Evolutionary conservation across 2,329 filamentous ascomycete genomes (phyloP).

Genomic region (Pseudopithomyces maydicus): DNA sequence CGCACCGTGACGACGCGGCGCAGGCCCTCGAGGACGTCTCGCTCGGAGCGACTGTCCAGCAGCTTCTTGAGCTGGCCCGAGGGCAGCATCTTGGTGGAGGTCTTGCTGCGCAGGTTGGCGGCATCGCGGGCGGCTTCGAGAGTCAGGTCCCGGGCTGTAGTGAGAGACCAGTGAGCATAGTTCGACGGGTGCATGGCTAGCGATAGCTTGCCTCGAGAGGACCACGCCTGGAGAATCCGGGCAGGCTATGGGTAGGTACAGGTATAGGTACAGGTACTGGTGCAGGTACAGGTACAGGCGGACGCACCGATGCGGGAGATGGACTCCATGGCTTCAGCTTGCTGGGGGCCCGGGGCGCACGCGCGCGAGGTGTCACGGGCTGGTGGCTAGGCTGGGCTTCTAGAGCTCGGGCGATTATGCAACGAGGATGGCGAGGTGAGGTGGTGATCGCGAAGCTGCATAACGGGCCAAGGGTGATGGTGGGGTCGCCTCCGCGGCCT

Average conservation of each 20-base stretch:
- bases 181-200: slow-evolving; percentile 42
- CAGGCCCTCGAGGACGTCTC: slow-evolving; percentile 90
- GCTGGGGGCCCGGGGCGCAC: slow-evolving; percentile 7
- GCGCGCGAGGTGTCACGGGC: slow-evolving; percentile 19
- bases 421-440: slow-evolving; percentile 22
- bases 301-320: slow-evolving; percentile 86
- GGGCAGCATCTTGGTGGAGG: slow-evolving; percentile 69
- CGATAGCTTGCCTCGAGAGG: slow-evolving; percentile 1
- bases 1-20: slow-evolving; percentile 84
- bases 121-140: slow-evolving; percentile 95
- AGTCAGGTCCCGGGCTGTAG: slow-evolving; percentile 88
- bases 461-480: background rate
- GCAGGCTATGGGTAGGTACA: slow-evolving; percentile 5
- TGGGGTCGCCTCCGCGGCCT: too few relatives aligned
- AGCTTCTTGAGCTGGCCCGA: slow-evolving; percentile 91
- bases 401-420: slow-evolving; percentile 32
- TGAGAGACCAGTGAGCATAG: slow-evolving; percentile 47
- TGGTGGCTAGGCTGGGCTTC: slow-evolving; percentile 11
- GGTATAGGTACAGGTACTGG: slow-evolving; percentile 65
- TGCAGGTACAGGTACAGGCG: slow-evolving; percentile 53
- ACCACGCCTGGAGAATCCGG: background rate
- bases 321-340: slow-evolving; percentile 75
- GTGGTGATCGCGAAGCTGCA: slow-evolving; percentile 20
- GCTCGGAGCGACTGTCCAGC: slow-evolving; percentile 89
- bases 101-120: slow-evolving; percentile 59